Conservation (phyloP, 495 filamentous ascomycete genomes). For the Penicillium cosmopolitanum region DNA sequence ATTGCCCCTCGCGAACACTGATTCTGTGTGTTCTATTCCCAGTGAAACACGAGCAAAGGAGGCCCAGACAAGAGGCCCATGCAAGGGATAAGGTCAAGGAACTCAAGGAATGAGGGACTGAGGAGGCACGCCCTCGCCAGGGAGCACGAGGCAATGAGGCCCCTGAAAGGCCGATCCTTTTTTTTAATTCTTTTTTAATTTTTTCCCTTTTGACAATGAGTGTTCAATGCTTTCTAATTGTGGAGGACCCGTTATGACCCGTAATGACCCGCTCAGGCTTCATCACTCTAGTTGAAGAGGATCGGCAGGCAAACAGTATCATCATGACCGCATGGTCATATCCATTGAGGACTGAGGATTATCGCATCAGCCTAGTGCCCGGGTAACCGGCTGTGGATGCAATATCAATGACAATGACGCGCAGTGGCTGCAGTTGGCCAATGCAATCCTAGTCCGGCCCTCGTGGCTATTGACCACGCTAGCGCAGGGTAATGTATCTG, state of each 20-base stretch:
- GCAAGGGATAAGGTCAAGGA: conserved; percentile 11
- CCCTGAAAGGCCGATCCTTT: conserved; percentile 23
- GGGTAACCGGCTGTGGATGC: conserved; percentile 5
- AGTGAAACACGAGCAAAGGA: conserved; percentile 33
- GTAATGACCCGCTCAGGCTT: conserved; percentile 13
- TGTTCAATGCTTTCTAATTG: conserved; percentile 20
- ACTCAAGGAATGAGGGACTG: conserved; percentile 7
- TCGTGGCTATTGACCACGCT: not conserved
- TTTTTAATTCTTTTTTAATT: not conserved
- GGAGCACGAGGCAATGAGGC: conserved; percentile 13
- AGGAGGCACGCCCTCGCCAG: not conserved
- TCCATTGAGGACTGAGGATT: not conserved
- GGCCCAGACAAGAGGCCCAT: not conserved
- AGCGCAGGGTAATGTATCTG: not conserved
- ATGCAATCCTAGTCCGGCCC: not conserved
- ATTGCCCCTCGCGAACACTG: conserved; percentile 5
- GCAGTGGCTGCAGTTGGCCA: conserved; percentile 5
- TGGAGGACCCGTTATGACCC: conserved; percentile 12
- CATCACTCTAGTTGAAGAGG: not conserved
- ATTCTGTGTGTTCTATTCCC: conserved; percentile 11
- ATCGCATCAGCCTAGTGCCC: not conserved
- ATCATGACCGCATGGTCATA: conserved; percentile 17
- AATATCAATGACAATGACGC: conserved; percentile 15
- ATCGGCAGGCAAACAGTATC: conserved; percentile 11
- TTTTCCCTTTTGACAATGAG: conserved; percentile 12